These are phyloP conservation scores for Gynandropsis gynandra DNA, from an alignment of 345 rosid species.

Conservation along the genomic window DNA sequence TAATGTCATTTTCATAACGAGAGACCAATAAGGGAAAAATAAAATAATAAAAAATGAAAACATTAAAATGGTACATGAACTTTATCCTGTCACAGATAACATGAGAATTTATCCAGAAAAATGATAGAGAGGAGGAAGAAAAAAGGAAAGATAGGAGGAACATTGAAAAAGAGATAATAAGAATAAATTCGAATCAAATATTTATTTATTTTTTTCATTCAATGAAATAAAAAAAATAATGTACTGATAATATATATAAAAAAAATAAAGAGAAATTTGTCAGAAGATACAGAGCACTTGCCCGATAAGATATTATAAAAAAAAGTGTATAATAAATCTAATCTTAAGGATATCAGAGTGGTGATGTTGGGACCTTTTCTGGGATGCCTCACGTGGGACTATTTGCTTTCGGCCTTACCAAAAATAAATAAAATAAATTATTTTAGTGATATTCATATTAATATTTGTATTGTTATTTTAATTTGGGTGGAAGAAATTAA, in stretches of 20 bases:
- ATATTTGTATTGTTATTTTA: conserved; percentile 7
- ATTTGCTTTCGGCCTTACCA: conserved; percentile 10
- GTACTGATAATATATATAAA: conserved; percentile 3
- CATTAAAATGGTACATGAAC: conserved; percentile 28
- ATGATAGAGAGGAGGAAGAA: conserved; percentile 17
- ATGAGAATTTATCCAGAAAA: conserved; percentile 55
- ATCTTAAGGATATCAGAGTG: conserved; percentile 17
- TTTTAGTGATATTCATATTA: background rate
- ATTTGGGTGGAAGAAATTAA: conserved; percentile 7
- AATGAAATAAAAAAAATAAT: conserved; percentile 21
- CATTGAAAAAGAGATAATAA: conserved; percentile 24
- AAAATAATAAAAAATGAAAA: conserved; percentile 18
- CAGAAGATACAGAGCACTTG: conserved; percentile 62
- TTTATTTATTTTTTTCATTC: conserved; percentile 11
- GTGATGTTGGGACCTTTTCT: conserved; percentile 47
- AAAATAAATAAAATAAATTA: background rate
- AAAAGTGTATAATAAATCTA: conserved; percentile 16
- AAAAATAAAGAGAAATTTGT: conserved; percentile 44
- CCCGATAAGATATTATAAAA: conserved; percentile 14
- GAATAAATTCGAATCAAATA: conserved; percentile 16
- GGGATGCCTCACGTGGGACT: conserved; percentile 41
- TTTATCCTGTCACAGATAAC: conserved; percentile 53
- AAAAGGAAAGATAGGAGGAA: conserved; percentile 2
- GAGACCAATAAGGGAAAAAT: conserved; percentile 8
- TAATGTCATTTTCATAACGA: background rate